Evolutionary conservation across 441 rosid species (phyloP).

Genomic region (Aleurites moluccanus): DNA sequence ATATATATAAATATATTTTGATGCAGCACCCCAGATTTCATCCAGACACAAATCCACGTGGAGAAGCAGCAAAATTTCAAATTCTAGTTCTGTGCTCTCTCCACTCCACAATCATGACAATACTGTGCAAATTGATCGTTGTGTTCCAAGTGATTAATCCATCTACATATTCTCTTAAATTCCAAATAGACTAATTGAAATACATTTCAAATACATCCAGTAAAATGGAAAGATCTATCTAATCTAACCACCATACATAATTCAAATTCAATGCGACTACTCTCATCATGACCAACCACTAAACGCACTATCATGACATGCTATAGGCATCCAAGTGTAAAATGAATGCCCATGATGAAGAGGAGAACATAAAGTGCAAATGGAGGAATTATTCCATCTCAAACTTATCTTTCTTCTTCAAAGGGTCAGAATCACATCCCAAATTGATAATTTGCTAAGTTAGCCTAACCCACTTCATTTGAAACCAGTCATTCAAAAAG

Average conservation of each 20-base stretch:
- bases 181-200: not conserved
- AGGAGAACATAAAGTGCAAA: constrained; percentile 19
- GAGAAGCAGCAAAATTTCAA: not conserved
- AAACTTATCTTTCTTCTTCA: constrained; percentile 10
- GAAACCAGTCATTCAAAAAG: constrained; percentile 25
- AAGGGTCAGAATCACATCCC: constrained; percentile 21
- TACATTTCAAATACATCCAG: not conserved
- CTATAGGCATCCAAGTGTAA: constrained; percentile 7
- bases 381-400: constrained; percentile 23
- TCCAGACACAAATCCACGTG: not conserved
- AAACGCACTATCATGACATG: constrained; percentile 13
- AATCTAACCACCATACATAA: constrained; percentile 10
- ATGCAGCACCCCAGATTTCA: not conserved
- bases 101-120: not conserved
- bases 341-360: constrained; percentile 8
- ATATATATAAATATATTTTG: no score
- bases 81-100: not conserved
- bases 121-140: not conserved
- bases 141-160: not conserved
- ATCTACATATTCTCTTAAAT: not conserved
- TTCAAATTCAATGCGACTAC: constrained; percentile 6
- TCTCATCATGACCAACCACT: constrained; percentile 4
- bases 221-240: not conserved
- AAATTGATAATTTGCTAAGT: constrained; percentile 8
- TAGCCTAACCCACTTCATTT: constrained; percentile 16